phyloP scores from a whole-genome alignment of 1,139 yeast genomes.

The Blastobotrys persicus region DNA sequence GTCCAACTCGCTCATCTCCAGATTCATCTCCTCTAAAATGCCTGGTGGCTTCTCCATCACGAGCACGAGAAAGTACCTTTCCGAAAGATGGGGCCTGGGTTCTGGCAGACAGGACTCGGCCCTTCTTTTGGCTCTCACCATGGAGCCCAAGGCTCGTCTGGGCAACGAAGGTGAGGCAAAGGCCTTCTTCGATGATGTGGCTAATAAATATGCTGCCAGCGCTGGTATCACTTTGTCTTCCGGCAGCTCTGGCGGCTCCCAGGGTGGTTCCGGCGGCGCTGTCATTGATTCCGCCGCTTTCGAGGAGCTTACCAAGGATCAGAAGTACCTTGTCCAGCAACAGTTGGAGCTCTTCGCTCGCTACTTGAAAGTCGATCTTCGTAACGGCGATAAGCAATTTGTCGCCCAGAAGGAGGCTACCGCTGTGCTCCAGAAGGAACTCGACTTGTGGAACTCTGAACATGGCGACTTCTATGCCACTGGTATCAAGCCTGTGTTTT shows the following conservation, averaged over 20 bases:
- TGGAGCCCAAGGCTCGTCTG: constrained; percentile 88
- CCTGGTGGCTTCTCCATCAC: constrained; percentile 98
- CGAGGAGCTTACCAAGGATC: constrained; percentile 90
- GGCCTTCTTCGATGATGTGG: constrained; percentile 74
- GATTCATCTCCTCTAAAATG: constrained; percentile 95
- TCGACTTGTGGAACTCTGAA: constrained; percentile 90
- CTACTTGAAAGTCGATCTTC: constrained; percentile 87
- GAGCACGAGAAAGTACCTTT: constrained; percentile 85
- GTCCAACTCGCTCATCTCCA: constrained; percentile 80
- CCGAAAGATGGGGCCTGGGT: constrained; percentile 87
- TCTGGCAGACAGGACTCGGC: constrained; percentile 93
- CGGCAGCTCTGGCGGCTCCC: constrained; percentile 57
- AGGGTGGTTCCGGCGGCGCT: constrained; percentile 70
- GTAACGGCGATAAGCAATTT: constrained; percentile 83
- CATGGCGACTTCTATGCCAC: constrained; percentile 93
- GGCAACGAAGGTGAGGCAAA: constrained; percentile 87
- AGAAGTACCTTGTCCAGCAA: constrained; percentile 84
- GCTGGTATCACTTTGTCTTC: constrained; percentile 77
- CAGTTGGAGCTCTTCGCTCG: constrained; percentile 94
- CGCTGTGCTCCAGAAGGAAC: constrained; percentile 76
- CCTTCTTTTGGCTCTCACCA: constrained; percentile 74
- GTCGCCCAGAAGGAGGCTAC: constrained; percentile 88
- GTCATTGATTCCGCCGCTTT: constrained; percentile 94
- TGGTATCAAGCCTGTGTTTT: constrained; percentile 88
- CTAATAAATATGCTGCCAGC: constrained; percentile 79